Evolutionary conservation across 768 basidiomycete genomes (phyloP), one percentile per base, ranked within the genome.

Genomic region (Neoboletus brunneissimus): DNA sequence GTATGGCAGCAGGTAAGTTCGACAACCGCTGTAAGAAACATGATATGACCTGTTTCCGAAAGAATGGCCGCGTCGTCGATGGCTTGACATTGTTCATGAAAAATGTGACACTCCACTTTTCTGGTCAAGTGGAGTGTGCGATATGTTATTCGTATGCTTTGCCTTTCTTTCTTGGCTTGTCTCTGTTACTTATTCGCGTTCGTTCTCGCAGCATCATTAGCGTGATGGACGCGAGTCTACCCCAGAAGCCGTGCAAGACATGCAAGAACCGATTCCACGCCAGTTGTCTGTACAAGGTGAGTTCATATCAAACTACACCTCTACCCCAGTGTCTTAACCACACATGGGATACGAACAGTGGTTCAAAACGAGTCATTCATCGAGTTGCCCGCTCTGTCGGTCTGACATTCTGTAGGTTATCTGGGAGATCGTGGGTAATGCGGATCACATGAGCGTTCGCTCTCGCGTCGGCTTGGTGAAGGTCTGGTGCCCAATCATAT

Each of bases 261-360:
- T 97, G 95, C 74, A 92, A 90, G 73, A 97, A 97, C 69, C 79
- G 88, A 41, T 98, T 96, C 81, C 95, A 97, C 68, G 86, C 92
- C 0, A 86, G 83, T 22, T 98, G 95, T 75, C 72, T 98, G 59
- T 97, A 88, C 77, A 95, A 96, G 79, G 91, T 85, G 46, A 48
- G 79, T 66, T 54, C 16, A 18, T 42, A 53, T 47, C 25, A 44
- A 10, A 8, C 8, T 2, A 13, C 13, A 12, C 22, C 15, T 35
- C 27, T 20, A 11, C 13, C 42, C 15, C 25, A 16, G 18, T 31
- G 31, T 48, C 16, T 40, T 57, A 29, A 55, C 40, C 13, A 16
- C n/a, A 9, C n/a, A 18, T 31, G 58, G n/a, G 20, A 48, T 44
- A 13, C 13, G 18, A 57, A 60, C 55, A 94, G 90, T 94, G 92